These are phyloP conservation scores for Yarrowia alimentaria DNA, from an alignment of 805 yeast genomes.

Conservation along the genomic window DNA sequence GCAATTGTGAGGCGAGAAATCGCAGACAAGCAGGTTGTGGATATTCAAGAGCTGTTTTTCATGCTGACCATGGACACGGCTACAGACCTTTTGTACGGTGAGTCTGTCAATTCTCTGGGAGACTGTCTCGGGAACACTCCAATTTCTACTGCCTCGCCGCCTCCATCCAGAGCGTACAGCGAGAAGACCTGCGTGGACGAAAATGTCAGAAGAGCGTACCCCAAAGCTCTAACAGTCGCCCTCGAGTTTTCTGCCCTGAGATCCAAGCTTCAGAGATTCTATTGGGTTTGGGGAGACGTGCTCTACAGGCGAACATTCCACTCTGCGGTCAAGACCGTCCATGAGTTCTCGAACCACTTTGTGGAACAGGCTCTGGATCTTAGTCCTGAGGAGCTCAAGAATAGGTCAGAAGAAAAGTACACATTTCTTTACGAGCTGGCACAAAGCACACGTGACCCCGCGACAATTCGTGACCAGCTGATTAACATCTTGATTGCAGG, in stretches of 20 bases:
- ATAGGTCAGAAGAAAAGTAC: constrained; percentile 41
- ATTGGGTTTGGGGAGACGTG: constrained; percentile 29
- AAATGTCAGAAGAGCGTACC: constrained; percentile 30
- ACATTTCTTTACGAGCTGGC: constrained; percentile 51
- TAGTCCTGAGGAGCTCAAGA: constrained; percentile 24
- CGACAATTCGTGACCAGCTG: constrained; percentile 49
- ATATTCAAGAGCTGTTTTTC: constrained; percentile 37
- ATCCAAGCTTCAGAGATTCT: constrained; percentile 31
- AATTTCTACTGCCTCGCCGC: too few species aligned
- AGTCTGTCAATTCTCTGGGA: constrained; percentile 35
- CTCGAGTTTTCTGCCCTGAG: constrained; percentile 31
- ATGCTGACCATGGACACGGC: constrained; percentile 40
- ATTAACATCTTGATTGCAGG: constrained; percentile 54
- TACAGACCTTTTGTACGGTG: constrained; percentile 41
- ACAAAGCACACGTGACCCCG: constrained; percentile 50
- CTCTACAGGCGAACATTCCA: constrained; percentile 38
- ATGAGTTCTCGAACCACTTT: constrained; percentile 43
- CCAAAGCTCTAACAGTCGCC: constrained; percentile 32
- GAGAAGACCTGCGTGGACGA: not conserved
- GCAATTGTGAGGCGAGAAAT: constrained; percentile 1
- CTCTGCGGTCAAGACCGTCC: constrained; percentile 37
- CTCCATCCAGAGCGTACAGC: not conserved
- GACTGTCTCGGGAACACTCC: constrained; percentile 26
- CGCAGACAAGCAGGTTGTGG: constrained; percentile 29
- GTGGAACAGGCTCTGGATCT: constrained; percentile 43